A percentile compares a stretch with the other conserved stretches of the same genome.
phyloP scores from a whole-genome alignment of 2,329 filamentous ascomycete species.

The Colletotrichum sp. region DNA sequence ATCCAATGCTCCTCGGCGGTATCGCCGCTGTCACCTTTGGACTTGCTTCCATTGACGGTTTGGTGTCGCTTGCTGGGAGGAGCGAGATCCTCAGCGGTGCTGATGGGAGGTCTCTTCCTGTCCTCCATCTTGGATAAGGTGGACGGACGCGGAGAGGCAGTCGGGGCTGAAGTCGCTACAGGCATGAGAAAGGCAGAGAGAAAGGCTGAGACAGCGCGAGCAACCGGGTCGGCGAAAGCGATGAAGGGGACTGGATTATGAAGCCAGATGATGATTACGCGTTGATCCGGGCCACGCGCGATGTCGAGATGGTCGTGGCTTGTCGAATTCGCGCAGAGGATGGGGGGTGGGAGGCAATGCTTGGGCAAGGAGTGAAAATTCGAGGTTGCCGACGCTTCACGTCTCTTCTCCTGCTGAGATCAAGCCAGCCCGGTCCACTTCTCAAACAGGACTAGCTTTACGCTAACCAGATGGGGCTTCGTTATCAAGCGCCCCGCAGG shows the following conservation, averaged over 20 bases:
- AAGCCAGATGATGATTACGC: not conserved
- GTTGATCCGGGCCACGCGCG: conserved; percentile 10
- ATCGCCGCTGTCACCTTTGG: conserved; percentile 60
- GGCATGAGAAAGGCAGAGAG: conserved; percentile 72
- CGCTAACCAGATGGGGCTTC: conserved; percentile 34
- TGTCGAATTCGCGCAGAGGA: conserved; percentile 4
- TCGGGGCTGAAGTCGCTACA: conserved; percentile 74
- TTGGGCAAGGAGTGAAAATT: conserved; percentile 29
- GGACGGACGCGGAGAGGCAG: conserved; percentile 76
- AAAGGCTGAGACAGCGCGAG: conserved; percentile 23
- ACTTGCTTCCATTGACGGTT: conserved; percentile 78
- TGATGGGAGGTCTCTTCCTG: conserved; percentile 91
- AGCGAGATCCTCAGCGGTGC: conserved; percentile 80
- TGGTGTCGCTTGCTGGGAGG: conserved; percentile 88
- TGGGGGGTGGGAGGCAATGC: not conserved
- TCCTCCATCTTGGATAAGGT: conserved; percentile 97
- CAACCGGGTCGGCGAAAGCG: conserved; percentile 1
- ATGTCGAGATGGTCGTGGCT: conserved; percentile 8
- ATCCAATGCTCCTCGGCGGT: conserved; percentile 66
- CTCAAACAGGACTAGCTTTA: conserved; percentile 39
- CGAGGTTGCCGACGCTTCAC: conserved; percentile 37
- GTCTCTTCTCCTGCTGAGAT: conserved; percentile 29
- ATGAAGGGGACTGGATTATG: not conserved
- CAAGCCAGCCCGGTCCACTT: conserved; percentile 36
- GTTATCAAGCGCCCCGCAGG: conserved; percentile 18